Conservation (phyloP, 2,329 filamentous ascomycete species). For the Curvularia sp. region DNA sequence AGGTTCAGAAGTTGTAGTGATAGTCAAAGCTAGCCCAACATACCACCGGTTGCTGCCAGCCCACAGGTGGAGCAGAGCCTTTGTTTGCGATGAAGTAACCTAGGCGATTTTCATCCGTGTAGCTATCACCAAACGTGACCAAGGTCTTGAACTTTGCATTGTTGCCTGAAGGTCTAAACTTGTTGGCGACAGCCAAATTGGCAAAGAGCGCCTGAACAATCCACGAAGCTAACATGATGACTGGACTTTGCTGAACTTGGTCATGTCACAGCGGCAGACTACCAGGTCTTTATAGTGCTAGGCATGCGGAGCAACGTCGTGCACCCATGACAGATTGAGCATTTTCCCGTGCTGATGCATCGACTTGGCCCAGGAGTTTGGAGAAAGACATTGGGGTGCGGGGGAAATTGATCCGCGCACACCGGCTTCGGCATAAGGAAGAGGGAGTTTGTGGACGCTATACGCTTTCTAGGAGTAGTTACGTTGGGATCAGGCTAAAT, state of each 20-base stretch:
- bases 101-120: slow-evolving; percentile 74
- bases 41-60: slow-evolving; percentile 60
- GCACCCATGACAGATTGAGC: slow-evolving; percentile 11
- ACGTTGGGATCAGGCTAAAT: slow-evolving; percentile 39
- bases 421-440: slow-evolving; percentile 21
- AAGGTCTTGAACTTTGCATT: slow-evolving; percentile 65
- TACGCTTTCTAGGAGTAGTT: slow-evolving; percentile 23
- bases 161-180: slow-evolving; percentile 41
- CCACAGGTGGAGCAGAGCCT: slow-evolving; percentile 68
- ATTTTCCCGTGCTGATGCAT: slow-evolving; percentile 25
- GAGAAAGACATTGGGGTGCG: slow-evolving; percentile 25
- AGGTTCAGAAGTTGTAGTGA: slow-evolving; percentile 9
- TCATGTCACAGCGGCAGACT: background rate
- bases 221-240: slow-evolving; percentile 33
- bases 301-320: slow-evolving; percentile 10
- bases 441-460: slow-evolving; percentile 25
- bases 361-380: slow-evolving; percentile 6
- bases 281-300: slow-evolving; percentile 27
- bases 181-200: slow-evolving; percentile 29
- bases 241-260: slow-evolving; percentile 8
- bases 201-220: slow-evolving; percentile 29
- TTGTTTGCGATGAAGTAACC: slow-evolving; percentile 65
- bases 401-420: slow-evolving; percentile 24
- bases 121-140: slow-evolving; percentile 77
- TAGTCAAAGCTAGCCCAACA: background rate